Percentiles rank a stretch among this genome's conserved stretches.
These are phyloP conservation scores for Corynespora cassiicola DNA, from an alignment of 2,329 filamentous ascomycete genomes.

Conservation along the genomic window DNA sequence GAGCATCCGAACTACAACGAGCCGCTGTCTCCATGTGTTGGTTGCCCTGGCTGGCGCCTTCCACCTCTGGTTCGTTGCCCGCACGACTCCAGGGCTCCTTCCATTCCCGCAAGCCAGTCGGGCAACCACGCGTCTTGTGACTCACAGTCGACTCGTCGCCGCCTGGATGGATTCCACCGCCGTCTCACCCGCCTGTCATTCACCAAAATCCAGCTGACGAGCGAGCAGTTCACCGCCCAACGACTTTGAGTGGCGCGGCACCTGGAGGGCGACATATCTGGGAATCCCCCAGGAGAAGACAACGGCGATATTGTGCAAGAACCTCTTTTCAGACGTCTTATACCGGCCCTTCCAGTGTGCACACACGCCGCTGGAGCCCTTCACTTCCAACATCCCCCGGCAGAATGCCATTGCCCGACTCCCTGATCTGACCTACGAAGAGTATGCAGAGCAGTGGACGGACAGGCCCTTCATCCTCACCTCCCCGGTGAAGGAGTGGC, in stretches of 20 bases:
- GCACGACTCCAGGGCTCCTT: too few relatives aligned
- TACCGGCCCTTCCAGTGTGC: conserved; percentile 92
- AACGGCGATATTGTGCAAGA: conserved; percentile 71
- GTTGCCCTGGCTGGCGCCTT: too few relatives aligned
- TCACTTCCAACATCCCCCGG: conserved; percentile 72
- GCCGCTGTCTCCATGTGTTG: too few relatives aligned
- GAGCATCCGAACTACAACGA: too few relatives aligned
- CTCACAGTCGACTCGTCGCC: too few relatives aligned
- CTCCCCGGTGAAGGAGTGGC: conserved; percentile 81
- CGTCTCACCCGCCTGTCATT: too few relatives aligned
- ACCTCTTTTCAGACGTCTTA: conserved; percentile 87
- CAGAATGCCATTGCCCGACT: conserved; percentile 77
- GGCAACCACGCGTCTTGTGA: too few relatives aligned
- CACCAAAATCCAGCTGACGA: conserved; percentile 15
- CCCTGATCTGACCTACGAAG: conserved; percentile 69
- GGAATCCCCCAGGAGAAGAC: conserved; percentile 61
- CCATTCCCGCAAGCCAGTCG: too few relatives aligned
- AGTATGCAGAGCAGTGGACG: conserved; percentile 79
- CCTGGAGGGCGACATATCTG: conserved; percentile 83
- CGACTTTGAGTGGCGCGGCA: conserved; percentile 74
- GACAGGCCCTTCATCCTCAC: conserved; percentile 87
- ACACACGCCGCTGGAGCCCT: conserved; percentile 72
- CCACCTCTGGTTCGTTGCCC: too few relatives aligned
- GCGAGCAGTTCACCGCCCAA: conserved; percentile 49
- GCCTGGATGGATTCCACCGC: too few relatives aligned